A percentile compares a stretch with the other conserved stretches of the same genome.
Conservation (phyloP, 148 eudicot species). For the Drosera capensis region DNA sequence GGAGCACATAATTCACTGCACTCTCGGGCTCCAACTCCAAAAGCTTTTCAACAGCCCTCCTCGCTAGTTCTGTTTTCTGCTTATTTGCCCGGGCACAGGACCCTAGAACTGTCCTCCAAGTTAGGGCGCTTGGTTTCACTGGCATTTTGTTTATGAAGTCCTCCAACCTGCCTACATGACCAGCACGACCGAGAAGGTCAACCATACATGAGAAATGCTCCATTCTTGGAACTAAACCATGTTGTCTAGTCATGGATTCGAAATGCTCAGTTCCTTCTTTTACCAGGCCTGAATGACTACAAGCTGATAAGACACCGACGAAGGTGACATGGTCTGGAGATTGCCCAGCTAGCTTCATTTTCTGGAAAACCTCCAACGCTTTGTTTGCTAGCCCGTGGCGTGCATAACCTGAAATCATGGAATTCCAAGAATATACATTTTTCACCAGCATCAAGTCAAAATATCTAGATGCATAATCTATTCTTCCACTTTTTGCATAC, state of each 20-base stretch:
- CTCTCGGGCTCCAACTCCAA: conserved; percentile 58
- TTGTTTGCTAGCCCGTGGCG: conserved; percentile 53
- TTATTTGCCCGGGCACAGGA: conserved; percentile 46
- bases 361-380: conserved; percentile 39
- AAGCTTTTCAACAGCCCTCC: conserved; percentile 54
- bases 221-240: conserved; percentile 38
- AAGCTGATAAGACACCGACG: conserved; percentile 73
- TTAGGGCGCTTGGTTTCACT: conserved; percentile 38
- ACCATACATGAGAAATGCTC: conserved; percentile 84
- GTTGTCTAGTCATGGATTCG: conserved; percentile 47
- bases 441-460: conserved; percentile 46
- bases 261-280: conserved; percentile 38
- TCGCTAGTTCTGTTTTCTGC: conserved; percentile 33
- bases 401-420: conserved; percentile 68
- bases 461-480: conserved; percentile 58
- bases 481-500: conserved; percentile 82
- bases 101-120: conserved; percentile 74
- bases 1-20: conserved; percentile 56
- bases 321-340: conserved; percentile 73
- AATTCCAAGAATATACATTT: conserved; percentile 73
- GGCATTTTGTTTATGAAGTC: conserved; percentile 61
- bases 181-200: conserved; percentile 69
- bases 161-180: conserved; percentile 47
- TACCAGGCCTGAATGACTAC: conserved; percentile 68
- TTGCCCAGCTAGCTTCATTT: conserved; percentile 41